Percentiles rank a stretch among this genome's conserved stretches.
Conservation (phyloP, 768 basidiomycete genomes). For the Phanerochaete sordida region DNA sequence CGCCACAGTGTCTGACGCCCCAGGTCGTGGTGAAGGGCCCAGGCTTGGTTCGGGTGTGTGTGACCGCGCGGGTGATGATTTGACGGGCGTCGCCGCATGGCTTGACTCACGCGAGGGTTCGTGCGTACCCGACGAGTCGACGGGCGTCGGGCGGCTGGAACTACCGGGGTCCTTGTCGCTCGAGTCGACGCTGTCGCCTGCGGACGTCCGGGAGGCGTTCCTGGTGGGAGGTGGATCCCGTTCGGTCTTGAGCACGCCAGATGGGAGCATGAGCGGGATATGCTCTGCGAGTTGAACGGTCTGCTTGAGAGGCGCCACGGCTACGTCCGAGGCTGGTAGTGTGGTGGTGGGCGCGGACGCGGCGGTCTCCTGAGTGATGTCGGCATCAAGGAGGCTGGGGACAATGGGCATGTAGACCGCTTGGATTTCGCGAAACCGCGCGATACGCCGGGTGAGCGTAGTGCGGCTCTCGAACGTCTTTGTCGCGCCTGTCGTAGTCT, state of each 20-base stretch:
- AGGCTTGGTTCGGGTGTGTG: too few relatives aligned
- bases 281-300: slow-evolving; percentile 12
- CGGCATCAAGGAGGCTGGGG: not conserved
- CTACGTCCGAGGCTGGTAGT: too few relatives aligned
- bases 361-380: too few relatives aligned
- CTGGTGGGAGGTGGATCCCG: slow-evolving; percentile 1
- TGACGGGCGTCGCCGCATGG: too few relatives aligned
- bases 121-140: too few relatives aligned
- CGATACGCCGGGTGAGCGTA: slow-evolving; percentile 3
- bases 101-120: too few relatives aligned
- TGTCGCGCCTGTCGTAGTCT: not conserved
- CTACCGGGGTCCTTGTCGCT: too few relatives aligned
- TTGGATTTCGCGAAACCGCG: slow-evolving; percentile 11
- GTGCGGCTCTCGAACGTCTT: slow-evolving; percentile 5
- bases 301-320: not conserved
- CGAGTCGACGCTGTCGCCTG: too few relatives aligned
- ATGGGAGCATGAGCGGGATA: slow-evolving; percentile 20
- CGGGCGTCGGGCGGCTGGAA: too few relatives aligned
- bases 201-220: slow-evolving; percentile 5
- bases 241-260: not conserved
- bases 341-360: too few relatives aligned
- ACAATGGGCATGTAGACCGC: slow-evolving; percentile 15
- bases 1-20: not conserved
- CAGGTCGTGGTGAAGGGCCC: too few relatives aligned
- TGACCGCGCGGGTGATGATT: too few relatives aligned